Base-by-base conservation (phyloP, 164 flowering plant genomes). In the Paratinospora sagittata region DNA sequence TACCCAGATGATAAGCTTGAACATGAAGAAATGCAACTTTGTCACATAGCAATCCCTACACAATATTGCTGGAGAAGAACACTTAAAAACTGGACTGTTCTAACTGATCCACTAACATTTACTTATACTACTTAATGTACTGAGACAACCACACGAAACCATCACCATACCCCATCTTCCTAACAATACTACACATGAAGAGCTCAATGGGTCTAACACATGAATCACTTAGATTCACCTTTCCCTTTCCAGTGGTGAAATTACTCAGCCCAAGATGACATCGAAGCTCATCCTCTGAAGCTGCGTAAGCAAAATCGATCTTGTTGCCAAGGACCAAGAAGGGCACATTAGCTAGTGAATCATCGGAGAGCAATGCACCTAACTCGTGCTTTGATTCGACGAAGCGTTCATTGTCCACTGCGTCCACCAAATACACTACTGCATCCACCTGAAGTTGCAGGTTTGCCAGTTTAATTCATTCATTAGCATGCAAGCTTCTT, bases 131-230 rank as follows among this genome's bases (percentile, higher is more conserved):
- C 76, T 88, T 85, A 80, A 88, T 87, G 78, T 88, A 88, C 55
- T 88, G 90, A 34, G 92, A 88, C 24, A 88, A 16, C 92, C 92
- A 88, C 72, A 78, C 82, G 81, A 88, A 88, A 8, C 90, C 92
- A 3, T 88, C 88, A 1, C 92, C 89, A 39, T 88, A 88, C 10
- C 92, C 92, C 92, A 85, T 87, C 85, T 86, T 88, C 41, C 89
- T 86, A 61, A 88, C 92, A 45, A 87, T 84, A 73, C 92, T 88
- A 78, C 92, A 88, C 92, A 88, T 88, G 80, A 87, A 87, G 52
- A 88, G 87, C 79, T 88, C 90, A 1, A 88, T 83, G 49, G 92
- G 90, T 0, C 92, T 84, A 12, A 85, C 85, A 73, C 78, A 78
- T 3, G 86, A 72, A 55, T 80, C 86, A 0, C 77, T 34, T 10